Conservation (phyloP, 2,329 filamentous ascomycete genomes). For the Trichoderma atroviride region DNA sequence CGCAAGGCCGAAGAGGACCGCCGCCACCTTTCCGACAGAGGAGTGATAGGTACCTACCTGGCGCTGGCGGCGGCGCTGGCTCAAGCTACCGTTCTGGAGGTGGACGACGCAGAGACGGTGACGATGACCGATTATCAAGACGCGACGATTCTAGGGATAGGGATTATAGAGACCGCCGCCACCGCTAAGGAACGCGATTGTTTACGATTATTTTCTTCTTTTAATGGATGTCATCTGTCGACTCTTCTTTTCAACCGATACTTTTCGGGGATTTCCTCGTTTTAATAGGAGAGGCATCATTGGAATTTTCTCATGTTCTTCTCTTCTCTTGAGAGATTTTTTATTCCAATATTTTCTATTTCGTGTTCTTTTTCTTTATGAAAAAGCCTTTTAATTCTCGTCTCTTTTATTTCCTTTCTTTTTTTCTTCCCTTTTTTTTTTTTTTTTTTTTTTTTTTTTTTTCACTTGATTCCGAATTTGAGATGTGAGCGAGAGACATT, state of each 20-base stretch:
- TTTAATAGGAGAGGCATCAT: background rate
- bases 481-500: background rate
- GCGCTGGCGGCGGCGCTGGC: conserved; percentile 32
- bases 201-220: background rate
- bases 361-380: background rate
- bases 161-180: conserved; percentile 26
- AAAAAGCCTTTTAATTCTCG: background rate
- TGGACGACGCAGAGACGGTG: conserved; percentile 12
- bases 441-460: background rate
- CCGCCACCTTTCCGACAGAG: conserved; percentile 33
- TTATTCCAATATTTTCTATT: background rate
- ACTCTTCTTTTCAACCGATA: background rate
- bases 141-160: conserved; percentile 19
- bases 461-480: background rate
- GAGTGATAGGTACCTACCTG: conserved; percentile 42
- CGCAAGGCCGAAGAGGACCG: conserved; percentile 36
- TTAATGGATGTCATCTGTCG: background rate
- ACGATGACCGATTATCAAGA: conserved; percentile 29
- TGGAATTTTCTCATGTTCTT: background rate
- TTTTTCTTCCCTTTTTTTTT: background rate
- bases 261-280: background rate
- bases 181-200: conserved; percentile 2
- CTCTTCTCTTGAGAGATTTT: background rate
- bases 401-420: background rate
- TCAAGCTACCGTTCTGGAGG: conserved; percentile 30